These are phyloP conservation scores for Aspergillus quadrilineatus DNA, from an alignment of 2,329 filamentous ascomycete species.

Conservation along the genomic window DNA sequence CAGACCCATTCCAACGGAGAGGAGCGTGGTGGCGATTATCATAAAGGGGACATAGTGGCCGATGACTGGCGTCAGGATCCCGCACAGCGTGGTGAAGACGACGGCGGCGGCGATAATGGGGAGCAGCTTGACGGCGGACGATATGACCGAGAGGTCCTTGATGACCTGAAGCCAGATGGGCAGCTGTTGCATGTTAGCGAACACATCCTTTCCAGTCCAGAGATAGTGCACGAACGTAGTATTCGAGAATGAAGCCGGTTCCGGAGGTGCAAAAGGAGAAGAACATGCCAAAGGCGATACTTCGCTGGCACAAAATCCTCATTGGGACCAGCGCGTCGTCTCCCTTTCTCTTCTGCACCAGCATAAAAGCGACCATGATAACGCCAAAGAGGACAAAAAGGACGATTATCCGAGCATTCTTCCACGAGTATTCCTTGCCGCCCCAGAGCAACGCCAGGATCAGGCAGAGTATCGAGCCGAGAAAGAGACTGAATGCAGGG, in stretches of 20 bases:
- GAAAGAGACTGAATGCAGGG: neutral
- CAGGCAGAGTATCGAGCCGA: slow-evolving; percentile 9
- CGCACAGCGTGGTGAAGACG: neutral
- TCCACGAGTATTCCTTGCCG: slow-evolving; percentile 10
- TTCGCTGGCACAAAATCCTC: slow-evolving; percentile 1
- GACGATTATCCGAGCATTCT: slow-evolving; percentile 1
- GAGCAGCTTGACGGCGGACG: slow-evolving; percentile 8
- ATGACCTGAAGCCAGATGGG: slow-evolving; percentile 14
- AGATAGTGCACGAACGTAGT: slow-evolving; percentile 3
- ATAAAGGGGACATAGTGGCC: slow-evolving; percentile 14
- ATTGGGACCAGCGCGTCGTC: slow-evolving; percentile 5
- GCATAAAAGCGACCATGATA: slow-evolving; percentile 5
- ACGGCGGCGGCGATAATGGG: neutral
- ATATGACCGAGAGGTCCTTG: slow-evolving; percentile 5
- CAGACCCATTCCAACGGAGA: slow-evolving; percentile 5
- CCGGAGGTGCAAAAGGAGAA: neutral
- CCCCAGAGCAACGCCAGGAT: slow-evolving; percentile 17
- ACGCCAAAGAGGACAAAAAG: slow-evolving; percentile 7
- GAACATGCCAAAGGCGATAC: neutral
- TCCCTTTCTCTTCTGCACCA: neutral
- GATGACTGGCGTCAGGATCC: neutral
- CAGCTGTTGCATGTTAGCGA: neutral
- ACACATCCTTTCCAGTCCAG: neutral
- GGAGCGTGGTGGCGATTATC: neutral
- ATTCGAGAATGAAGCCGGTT: slow-evolving; percentile 4